phyloP scores from a whole-genome alignment of 495 filamentous ascomycete species.

The Venustampulla echinocandica region DNA sequence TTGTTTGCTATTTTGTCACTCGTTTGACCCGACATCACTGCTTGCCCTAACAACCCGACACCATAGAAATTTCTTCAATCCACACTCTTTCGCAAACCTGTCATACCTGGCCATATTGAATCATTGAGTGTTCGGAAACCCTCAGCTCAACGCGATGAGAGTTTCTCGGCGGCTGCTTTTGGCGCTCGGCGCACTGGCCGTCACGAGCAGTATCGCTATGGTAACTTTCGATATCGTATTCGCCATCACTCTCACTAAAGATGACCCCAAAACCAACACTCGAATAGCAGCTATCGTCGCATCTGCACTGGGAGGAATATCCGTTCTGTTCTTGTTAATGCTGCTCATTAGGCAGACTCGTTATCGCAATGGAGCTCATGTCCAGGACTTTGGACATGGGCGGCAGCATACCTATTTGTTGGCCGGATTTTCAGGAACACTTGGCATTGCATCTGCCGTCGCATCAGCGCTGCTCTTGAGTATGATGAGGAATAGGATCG shows the following conservation, averaged over 20 bases:
- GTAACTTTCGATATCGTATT: conserved; percentile 26
- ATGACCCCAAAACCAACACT: conserved; percentile 5
- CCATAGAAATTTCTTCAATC: conserved; percentile 5
- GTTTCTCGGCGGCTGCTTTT: conserved; percentile 8
- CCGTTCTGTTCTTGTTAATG: conserved; percentile 14
- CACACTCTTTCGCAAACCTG: background rate
- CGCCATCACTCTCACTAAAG: conserved; percentile 18
- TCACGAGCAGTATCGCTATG: conserved; percentile 20
- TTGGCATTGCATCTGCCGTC: conserved; percentile 15
- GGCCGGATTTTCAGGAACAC: conserved; percentile 12
- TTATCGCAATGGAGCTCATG: conserved; percentile 18
- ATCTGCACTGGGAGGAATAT: conserved; percentile 18
- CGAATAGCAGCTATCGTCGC: conserved; percentile 22
- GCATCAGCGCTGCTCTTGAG: conserved; percentile 19
- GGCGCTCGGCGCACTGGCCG: conserved; percentile 21
- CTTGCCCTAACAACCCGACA: conserved; percentile 3
- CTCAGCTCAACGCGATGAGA: conserved; percentile 11
- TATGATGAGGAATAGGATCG: conserved; percentile 18
- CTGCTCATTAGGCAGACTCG: conserved; percentile 14
- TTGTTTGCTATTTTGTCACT: conserved; percentile 22
- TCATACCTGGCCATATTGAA: conserved; percentile 5
- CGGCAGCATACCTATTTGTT: conserved; percentile 21
- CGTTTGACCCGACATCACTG: conserved; percentile 14
- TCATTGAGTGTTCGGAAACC: background rate
- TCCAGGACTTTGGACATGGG: conserved; percentile 18